Evolutionary conservation across 2,329 filamentous ascomycete genomes (phyloP).

Genomic region (Cercospora sesami): DNA sequence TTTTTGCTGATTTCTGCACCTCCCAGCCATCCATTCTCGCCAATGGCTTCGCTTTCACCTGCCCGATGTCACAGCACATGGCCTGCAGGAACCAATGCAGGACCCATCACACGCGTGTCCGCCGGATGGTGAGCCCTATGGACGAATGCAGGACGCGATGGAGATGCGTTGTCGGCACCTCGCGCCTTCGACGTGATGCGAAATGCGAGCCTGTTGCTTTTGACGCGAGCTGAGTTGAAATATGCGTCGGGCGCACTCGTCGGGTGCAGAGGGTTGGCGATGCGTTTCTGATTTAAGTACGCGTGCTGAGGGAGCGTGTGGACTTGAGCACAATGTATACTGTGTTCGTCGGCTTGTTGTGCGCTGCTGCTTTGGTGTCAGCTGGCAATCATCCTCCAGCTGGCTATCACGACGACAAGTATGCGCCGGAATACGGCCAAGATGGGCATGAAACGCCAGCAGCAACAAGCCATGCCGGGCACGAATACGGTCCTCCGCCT

Average conservation of each 20-base stretch:
- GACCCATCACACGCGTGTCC: background rate
- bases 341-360: background rate
- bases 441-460: background rate
- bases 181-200: constrained; percentile 2
- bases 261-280: background rate
- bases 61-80: background rate
- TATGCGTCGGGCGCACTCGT: background rate
- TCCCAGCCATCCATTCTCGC: background rate
- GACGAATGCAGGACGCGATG: background rate
- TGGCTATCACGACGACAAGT: background rate
- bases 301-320: background rate
- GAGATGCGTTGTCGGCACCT: background rate
- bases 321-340: background rate
- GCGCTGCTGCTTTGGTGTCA: background rate
- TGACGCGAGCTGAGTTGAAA: background rate
- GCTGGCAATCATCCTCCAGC: background rate
- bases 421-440: background rate
- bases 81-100: constrained; percentile 6
- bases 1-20: background rate
- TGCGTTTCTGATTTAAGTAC: background rate
- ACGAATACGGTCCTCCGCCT: background rate
- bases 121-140: background rate
- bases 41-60: background rate
- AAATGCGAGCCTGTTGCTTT: background rate
- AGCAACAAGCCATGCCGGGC: background rate